Percentiles rank a stretch among this genome's conserved stretches.
These are phyloP conservation scores for Curvularia lunata DNA, from an alignment of 2,329 filamentous ascomycete genomes.

Conservation along the genomic window DNA sequence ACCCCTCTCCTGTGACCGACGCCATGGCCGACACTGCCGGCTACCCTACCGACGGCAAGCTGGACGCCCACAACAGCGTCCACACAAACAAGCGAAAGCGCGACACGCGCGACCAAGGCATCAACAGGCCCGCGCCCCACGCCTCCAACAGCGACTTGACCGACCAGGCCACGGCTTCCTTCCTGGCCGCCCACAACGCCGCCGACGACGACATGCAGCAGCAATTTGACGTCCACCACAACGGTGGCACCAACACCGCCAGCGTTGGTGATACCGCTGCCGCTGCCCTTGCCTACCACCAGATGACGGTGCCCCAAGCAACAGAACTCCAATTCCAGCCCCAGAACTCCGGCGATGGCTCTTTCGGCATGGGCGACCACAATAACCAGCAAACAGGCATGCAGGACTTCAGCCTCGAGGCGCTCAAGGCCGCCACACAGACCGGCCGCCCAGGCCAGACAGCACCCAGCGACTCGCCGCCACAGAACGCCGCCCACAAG, in stretches of 20 bases:
- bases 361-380: constrained; percentile 54
- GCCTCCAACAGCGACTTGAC: constrained; percentile 43
- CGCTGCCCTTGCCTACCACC: constrained; percentile 60
- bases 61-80: constrained; percentile 41
- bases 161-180: constrained; percentile 48
- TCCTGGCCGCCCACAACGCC: constrained; percentile 51
- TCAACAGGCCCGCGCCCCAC: constrained; percentile 46
- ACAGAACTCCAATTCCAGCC: constrained; percentile 61
- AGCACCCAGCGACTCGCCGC: constrained; percentile 45
- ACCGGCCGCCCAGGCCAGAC: constrained; percentile 55
- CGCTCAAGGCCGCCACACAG: constrained; percentile 56
- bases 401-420: constrained; percentile 55
- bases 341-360: constrained; percentile 52
- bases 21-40: constrained; percentile 49
- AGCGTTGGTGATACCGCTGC: constrained; percentile 65
- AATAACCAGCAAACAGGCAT: constrained; percentile 49
- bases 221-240: constrained; percentile 56
- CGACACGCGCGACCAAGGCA: constrained; percentile 53
- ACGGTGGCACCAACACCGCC: constrained; percentile 58
- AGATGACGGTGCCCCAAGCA: constrained; percentile 63
- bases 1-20: neutral
- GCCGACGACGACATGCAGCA: constrained; percentile 53
- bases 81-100: constrained; percentile 56
- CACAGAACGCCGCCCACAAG: constrained; percentile 59
- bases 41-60: constrained; percentile 47